Conservation (phyloP, 192 early-diverging fungal species). For the Allomyces arbusculus region DNA sequence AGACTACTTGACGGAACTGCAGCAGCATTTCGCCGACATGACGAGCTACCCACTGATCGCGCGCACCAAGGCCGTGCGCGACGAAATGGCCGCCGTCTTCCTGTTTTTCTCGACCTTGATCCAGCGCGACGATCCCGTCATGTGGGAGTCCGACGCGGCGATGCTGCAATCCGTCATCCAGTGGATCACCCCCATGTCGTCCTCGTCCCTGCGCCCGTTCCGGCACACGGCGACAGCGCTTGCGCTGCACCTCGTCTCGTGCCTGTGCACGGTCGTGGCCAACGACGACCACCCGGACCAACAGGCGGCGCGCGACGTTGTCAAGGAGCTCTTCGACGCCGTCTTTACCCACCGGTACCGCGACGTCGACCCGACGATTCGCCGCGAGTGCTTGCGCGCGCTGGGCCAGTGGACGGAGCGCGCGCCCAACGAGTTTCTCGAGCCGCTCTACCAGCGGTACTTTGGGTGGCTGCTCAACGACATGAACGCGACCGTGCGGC, state of each 20-base stretch:
- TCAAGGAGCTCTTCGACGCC: constrained; percentile 30
- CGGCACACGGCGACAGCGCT: constrained; percentile 67
- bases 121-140: constrained; percentile 28
- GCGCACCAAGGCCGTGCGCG: constrained; percentile 34
- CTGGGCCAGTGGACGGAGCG: constrained; percentile 57
- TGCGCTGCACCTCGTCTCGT: constrained; percentile 39
- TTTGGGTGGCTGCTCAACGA: constrained; percentile 77
- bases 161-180: constrained; percentile 36
- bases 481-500: constrained; percentile 44
- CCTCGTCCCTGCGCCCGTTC: constrained; percentile 67
- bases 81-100: constrained; percentile 43
- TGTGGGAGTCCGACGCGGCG: constrained; percentile 26
- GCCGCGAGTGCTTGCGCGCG: constrained; percentile 60
- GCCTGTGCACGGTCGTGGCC: constrained; percentile 23
- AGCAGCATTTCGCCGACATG: constrained; percentile 6
- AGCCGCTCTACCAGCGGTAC: constrained; percentile 55
- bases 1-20: constrained; percentile 30
- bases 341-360: constrained; percentile 79
- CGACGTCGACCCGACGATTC: constrained; percentile 67
- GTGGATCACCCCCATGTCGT: constrained; percentile 49
- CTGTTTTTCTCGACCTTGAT: constrained; percentile 43
- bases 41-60: neutral
- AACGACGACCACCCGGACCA: neutral
- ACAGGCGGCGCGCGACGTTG: constrained; percentile 15
- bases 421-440: constrained; percentile 50